Conservation (phyloP, 176 grass and related monocot genomes). For the Areca catechu region DNA sequence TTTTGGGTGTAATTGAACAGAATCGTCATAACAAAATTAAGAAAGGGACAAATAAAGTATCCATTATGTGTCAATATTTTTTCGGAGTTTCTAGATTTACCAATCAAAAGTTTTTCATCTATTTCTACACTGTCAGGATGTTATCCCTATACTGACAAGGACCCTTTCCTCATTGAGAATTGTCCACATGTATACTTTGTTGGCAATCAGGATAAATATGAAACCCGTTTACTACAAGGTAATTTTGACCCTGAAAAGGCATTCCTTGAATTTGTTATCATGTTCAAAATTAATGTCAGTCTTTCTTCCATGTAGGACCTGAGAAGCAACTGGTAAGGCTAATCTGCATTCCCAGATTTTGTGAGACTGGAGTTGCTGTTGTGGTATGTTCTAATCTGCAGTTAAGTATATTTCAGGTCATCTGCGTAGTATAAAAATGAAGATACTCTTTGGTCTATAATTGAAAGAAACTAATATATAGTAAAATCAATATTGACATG, state of each 20-base stretch:
- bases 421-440: too few relatives aligned
- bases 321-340: slow-evolving; percentile 76
- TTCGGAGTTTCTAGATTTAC: too few relatives aligned
- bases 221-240: slow-evolving; percentile 67
- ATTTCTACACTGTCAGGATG: slow-evolving; percentile 41
- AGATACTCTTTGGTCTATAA: too few relatives aligned
- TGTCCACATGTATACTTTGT: slow-evolving; percentile 94
- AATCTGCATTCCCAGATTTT: slow-evolving; percentile 85
- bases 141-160: slow-evolving; percentile 93
- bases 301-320: slow-evolving; percentile 45
- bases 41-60: too few relatives aligned
- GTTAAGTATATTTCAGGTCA: background rate
- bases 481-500: too few relatives aligned
- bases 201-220: slow-evolving; percentile 92
- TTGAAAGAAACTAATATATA: too few relatives aligned
- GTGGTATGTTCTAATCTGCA: slow-evolving; percentile 45
- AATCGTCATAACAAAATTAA: too few relatives aligned
- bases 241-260: slow-evolving; percentile 7
- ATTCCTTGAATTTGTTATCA: background rate
- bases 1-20: too few relatives aligned
- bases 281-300: background rate
- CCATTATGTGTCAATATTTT: too few relatives aligned
- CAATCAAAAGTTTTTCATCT: too few relatives aligned
- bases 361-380: slow-evolving; percentile 67
- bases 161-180: slow-evolving; percentile 83